These are phyloP conservation scores for Vitis labrusca DNA, from an alignment of 164 flowering plant genomes.

Conservation along the genomic window DNA sequence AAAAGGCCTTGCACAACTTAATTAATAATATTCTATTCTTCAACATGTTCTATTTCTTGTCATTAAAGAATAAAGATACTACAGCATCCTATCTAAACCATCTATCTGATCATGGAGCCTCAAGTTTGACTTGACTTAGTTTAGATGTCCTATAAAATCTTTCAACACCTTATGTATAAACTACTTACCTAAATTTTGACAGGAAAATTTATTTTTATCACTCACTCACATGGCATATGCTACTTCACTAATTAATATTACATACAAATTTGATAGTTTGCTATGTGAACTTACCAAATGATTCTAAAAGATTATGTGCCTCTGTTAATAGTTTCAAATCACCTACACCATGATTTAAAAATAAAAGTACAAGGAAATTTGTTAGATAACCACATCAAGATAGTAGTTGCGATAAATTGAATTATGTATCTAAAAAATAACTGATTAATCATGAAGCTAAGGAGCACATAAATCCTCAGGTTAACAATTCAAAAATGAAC, in stretches of 20 bases:
- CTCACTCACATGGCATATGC: neutral
- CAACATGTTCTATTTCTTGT: too few species aligned
- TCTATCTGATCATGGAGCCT: constrained; percentile 4
- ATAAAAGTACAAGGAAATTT: neutral
- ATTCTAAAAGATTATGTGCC: constrained; percentile 48
- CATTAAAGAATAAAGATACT: too few species aligned
- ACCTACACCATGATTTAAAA: constrained; percentile 24
- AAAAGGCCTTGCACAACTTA: too few species aligned
- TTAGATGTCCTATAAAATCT: neutral
- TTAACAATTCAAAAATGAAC: too few species aligned
- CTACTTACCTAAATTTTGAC: too few species aligned
- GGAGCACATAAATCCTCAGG: too few species aligned
- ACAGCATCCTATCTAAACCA: neutral
- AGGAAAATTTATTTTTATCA: neutral
- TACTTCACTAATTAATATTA: neutral
- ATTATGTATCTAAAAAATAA: neutral
- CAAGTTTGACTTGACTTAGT: neutral
- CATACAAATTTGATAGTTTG: neutral
- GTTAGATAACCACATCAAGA: neutral
- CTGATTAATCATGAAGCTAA: neutral
- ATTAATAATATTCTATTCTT: too few species aligned
- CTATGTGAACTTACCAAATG: constrained; percentile 54
- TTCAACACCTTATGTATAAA: neutral
- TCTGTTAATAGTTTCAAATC: constrained; percentile 60
- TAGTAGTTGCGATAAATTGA: neutral